These are phyloP conservation scores for Apocynum venetum DNA, from an alignment of 257 asterid species.

Conservation along the genomic window DNA sequence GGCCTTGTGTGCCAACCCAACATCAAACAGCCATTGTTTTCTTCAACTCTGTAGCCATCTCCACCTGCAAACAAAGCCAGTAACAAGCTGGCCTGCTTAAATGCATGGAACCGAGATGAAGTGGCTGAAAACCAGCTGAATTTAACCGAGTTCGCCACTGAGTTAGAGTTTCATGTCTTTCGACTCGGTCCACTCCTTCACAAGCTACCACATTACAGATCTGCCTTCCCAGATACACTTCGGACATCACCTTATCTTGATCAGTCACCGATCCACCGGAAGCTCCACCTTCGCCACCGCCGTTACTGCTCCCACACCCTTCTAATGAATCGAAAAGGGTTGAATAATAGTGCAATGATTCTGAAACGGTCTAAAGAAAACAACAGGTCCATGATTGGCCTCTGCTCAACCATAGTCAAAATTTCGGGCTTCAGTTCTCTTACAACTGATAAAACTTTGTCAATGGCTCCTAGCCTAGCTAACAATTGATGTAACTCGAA, in stretches of 20 bases:
- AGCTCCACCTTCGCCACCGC: constrained; percentile 25
- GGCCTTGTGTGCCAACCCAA: constrained; percentile 96
- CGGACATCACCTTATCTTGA: constrained; percentile 80
- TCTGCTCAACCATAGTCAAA: constrained; percentile 87
- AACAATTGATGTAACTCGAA: constrained; percentile 74
- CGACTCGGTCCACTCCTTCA: constrained; percentile 83
- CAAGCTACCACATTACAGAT: constrained; percentile 87
- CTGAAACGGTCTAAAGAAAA: constrained; percentile 80
- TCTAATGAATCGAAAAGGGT: constrained; percentile 85
- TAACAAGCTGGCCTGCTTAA: constrained; percentile 75
- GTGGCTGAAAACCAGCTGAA: constrained; percentile 55
- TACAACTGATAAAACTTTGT: constrained; percentile 52
- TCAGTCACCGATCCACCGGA: constrained; percentile 39
- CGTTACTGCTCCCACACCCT: constrained; percentile 39
- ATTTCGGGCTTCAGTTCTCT: constrained; percentile 61
- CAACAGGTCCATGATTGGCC: constrained; percentile 69
- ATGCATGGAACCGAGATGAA: constrained; percentile 77
- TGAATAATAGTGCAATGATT: constrained; percentile 77
- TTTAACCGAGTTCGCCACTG: constrained; percentile 65
- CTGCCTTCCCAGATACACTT: constrained; percentile 79
- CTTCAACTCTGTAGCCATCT: constrained; percentile 85
- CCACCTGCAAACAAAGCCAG: constrained; percentile 79
- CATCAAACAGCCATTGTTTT: constrained; percentile 76
- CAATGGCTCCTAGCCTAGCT: constrained; percentile 61
- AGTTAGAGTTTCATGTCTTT: constrained; percentile 77